Conservation (phyloP, 2,329 filamentous ascomycete species). For the Exophiala phaeomuriformis region DNA sequence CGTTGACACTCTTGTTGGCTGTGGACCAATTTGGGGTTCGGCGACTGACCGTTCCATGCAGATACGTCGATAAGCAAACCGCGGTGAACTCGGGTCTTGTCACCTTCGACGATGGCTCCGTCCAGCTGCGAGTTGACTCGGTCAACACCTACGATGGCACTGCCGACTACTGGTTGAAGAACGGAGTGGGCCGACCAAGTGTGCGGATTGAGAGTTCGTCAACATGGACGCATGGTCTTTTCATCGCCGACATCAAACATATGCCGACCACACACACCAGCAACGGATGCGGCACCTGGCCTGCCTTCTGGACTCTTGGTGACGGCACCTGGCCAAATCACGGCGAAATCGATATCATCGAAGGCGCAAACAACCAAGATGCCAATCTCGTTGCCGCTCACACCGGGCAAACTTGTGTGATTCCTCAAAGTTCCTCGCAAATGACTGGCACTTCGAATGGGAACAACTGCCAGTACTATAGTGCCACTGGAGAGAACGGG, state of each 20-base stretch:
- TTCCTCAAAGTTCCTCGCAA: slow-evolving; percentile 40
- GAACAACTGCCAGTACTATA: slow-evolving; percentile 35
- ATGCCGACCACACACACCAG: slow-evolving; percentile 36
- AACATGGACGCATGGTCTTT: slow-evolving; percentile 40
- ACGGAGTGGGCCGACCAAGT: slow-evolving; percentile 36
- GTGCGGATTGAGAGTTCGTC: slow-evolving; percentile 41
- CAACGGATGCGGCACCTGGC: slow-evolving; percentile 43
- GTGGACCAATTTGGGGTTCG: neutral
- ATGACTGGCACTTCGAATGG: slow-evolving; percentile 41
- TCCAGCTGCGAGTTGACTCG: slow-evolving; percentile 18
- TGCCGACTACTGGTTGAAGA: slow-evolving; percentile 38
- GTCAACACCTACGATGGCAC: slow-evolving; percentile 24
- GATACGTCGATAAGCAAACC: slow-evolving; percentile 38
- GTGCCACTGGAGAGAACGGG: slow-evolving; percentile 31
- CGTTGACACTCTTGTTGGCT: neutral
- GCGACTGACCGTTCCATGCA: slow-evolving; percentile 1
- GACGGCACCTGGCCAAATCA: slow-evolving; percentile 36
- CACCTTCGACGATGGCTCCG: slow-evolving; percentile 23
- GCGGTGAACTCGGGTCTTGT: slow-evolving; percentile 32
- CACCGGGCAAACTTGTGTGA: slow-evolving; percentile 39
- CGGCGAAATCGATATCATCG: slow-evolving; percentile 49
- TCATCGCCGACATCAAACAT: slow-evolving; percentile 43
- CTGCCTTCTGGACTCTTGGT: slow-evolving; percentile 33
- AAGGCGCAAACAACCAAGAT: slow-evolving; percentile 43
- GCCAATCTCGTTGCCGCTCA: slow-evolving; percentile 43